Base-by-base conservation (phyloP, 352 stramenopile species). In the Blastocystis sp. region DNA sequence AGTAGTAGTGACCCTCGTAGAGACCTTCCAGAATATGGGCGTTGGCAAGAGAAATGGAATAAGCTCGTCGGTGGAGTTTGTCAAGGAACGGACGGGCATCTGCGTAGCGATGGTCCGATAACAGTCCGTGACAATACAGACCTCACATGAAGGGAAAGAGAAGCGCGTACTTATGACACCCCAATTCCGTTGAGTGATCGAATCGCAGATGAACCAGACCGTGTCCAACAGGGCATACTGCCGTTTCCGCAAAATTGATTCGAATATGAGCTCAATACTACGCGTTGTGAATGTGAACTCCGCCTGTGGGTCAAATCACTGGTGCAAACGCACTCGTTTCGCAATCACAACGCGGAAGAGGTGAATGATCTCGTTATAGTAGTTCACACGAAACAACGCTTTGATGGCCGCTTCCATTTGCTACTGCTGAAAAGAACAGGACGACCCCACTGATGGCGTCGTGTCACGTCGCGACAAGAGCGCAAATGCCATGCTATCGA, bases 41-140 rank as follows among this genome's bases (percentile, higher is more conserved):
- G 24, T 81, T 81, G n/a, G 69, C 69, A 38, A 57, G 34, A 21
- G 69, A 42, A 44, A 81, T 81, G 8, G 69, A 64, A 29, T 81
- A 81, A 14, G 53, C 40, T 51, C 56, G 16, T 51, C 69, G 49
- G 7, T 81, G 44, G 14, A 81, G 36, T 16, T 11, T 27, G 21
- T 81, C 44, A 16, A 81, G 51, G 40, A 61, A 81, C 7, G 44
- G 69, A 48, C 69, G 69, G 11, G 69, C 46, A 29, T 81, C 63
- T 16, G 24, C 27, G 21, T 63, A 24, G 3, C 69, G 69, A 34
- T 51, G 46, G 21, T 40, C 42, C 24, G 69, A 40, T 24, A 81
- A 46, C 6, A 81, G 46, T 40, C 44, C 34, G 46, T 75, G 63
- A 75, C 63, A 75, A n/a, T 75, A 75, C 24, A 46, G 34, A 75